Evolutionary conservation across 441 rosid genomes (phyloP).

Genomic region (Jatropha multifida): DNA sequence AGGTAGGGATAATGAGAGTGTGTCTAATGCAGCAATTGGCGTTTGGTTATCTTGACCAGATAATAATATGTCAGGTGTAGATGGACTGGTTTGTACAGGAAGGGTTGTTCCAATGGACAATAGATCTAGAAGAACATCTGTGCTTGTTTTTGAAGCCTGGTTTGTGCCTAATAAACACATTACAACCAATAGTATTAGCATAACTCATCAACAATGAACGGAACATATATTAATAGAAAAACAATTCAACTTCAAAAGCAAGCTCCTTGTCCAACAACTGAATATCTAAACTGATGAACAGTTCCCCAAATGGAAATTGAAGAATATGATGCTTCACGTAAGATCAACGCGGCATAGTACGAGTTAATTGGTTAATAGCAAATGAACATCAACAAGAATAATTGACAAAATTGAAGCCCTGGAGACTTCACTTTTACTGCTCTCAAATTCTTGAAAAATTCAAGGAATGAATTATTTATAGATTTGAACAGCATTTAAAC

Average conservation of each 20-base stretch:
- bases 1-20: constrained; percentile 44
- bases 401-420: not conserved
- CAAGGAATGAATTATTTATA: not conserved
- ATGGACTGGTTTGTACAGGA: constrained; percentile 54
- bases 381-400: not conserved
- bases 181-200: constrained; percentile 12
- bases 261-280: constrained; percentile 10
- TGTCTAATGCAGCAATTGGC: constrained; percentile 43
- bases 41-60: constrained; percentile 40
- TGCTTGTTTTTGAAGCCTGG: constrained; percentile 66
- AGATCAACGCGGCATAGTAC: not conserved
- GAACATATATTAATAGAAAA: not conserved
- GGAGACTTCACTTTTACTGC: not conserved
- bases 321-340: not conserved
- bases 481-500: not conserved
- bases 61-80: constrained; percentile 58
- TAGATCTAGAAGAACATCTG: constrained; percentile 86
- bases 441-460: not conserved
- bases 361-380: not conserved
- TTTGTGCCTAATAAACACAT: constrained; percentile 41
- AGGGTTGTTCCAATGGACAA: constrained; percentile 73
- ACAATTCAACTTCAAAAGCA: constrained; percentile 7
- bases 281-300: not conserved
- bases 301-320: not conserved
- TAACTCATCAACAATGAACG: constrained; percentile 9